Percentiles rank a stretch among this genome's conserved stretches.
These are phyloP conservation scores for Beverwykella pulmonaria DNA, from an alignment of 495 filamentous ascomycete species.

Conservation along the genomic window DNA sequence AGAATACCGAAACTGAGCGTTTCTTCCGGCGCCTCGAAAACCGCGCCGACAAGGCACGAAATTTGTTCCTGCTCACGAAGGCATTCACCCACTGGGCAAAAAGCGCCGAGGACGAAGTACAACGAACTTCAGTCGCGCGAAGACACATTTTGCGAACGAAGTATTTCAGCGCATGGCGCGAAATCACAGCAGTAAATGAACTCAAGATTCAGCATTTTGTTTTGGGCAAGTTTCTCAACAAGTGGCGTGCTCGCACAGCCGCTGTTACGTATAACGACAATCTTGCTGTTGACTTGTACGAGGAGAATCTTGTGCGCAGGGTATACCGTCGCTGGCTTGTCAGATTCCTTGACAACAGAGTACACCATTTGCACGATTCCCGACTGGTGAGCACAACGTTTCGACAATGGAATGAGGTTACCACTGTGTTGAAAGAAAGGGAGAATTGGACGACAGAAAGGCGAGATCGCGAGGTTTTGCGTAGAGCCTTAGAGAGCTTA, in stretches of 20 bases:
- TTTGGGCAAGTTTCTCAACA: constrained; percentile 58
- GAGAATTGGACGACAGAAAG: constrained; percentile 17
- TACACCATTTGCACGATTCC: constrained; percentile 51
- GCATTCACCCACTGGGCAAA: constrained; percentile 76
- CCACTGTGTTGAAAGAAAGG: constrained; percentile 24
- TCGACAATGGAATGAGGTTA: constrained; percentile 30
- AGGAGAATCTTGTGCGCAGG: constrained; percentile 50
- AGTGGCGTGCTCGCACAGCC: constrained; percentile 56
- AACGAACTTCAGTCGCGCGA: constrained; percentile 62
- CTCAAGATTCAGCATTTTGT: constrained; percentile 66
- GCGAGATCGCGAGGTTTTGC: constrained; percentile 16
- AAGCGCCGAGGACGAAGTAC: constrained; percentile 60
- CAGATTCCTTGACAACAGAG: constrained; percentile 56
- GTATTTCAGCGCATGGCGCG: constrained; percentile 77
- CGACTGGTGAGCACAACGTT: constrained; percentile 31
- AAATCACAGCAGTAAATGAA: constrained; percentile 70
- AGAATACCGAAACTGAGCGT: constrained; percentile 56
- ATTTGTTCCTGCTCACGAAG: constrained; percentile 68
- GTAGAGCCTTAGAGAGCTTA: constrained; percentile 10
- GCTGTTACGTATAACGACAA: constrained; percentile 44
- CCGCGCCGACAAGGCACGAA: constrained; percentile 62
- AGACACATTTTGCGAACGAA: constrained; percentile 69
- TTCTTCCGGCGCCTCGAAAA: constrained; percentile 65
- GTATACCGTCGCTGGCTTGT: constrained; percentile 62
- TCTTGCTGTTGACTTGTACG: constrained; percentile 51